Percentiles rank a stretch among this genome's conserved stretches.
These are phyloP conservation scores for Ceratobasidium sp. DNA, from an alignment of 1,284 basidiomycete genomes.

Conservation along the genomic window DNA sequence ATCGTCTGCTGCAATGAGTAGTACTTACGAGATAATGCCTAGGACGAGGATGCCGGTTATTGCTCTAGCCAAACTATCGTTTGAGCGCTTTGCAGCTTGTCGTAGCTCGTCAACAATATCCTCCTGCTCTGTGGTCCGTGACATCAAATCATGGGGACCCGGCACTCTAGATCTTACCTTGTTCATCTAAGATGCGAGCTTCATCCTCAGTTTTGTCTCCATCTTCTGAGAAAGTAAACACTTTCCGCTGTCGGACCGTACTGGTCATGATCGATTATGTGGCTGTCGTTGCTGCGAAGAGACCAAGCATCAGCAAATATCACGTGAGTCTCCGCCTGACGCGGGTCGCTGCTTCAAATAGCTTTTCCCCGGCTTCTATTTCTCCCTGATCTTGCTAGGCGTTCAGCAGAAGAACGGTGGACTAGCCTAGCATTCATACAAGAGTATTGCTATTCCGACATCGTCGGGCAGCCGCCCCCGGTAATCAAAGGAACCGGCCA, in stretches of 20 bases:
- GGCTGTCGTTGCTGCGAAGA: neutral
- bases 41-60: slow-evolving; percentile 20
- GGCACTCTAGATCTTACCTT: slow-evolving; percentile 15
- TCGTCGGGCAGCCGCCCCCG: neutral
- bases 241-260: slow-evolving; percentile 34
- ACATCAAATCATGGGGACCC: no score
- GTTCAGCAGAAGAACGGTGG: neutral
- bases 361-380: no score
- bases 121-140: slow-evolving; percentile 40
- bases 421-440: neutral
- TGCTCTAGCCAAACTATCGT: neutral
- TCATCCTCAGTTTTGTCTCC: slow-evolving; percentile 11
- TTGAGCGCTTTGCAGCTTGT: slow-evolving; percentile 33
- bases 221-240: slow-evolving; percentile 32
- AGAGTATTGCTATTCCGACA: neutral
- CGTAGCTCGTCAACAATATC: slow-evolving; percentile 18
- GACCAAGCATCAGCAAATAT: neutral
- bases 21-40: slow-evolving; percentile 24
- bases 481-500: neutral
- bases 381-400: neutral
- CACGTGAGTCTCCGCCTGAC: neutral
- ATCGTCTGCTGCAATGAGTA: neutral
- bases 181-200: slow-evolving; percentile 20
- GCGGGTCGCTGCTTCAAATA: no score
- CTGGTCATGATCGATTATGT: slow-evolving; percentile 7